Conservation (phyloP, 495 filamentous ascomycete species). For the Xylaria sp. region DNA sequence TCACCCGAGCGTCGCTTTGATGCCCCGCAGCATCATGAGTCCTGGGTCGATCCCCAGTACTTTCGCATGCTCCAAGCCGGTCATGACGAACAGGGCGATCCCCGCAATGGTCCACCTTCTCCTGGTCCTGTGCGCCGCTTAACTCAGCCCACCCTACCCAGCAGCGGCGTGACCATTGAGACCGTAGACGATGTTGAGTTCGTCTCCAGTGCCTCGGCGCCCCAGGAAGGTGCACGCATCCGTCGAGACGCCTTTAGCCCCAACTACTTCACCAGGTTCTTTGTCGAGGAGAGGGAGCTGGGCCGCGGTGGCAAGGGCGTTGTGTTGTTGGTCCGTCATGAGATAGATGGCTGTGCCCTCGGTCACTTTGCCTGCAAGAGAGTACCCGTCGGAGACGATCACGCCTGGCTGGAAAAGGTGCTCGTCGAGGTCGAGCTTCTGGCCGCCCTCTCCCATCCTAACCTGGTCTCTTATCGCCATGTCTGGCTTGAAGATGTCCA, state of each 20-base stretch:
- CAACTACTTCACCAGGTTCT: conserved; percentile 90
- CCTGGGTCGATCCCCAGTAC: conserved; percentile 88
- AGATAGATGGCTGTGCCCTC: conserved; percentile 84
- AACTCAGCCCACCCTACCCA: conserved; percentile 48
- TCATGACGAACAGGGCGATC: conserved; percentile 37
- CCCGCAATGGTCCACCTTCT: conserved; percentile 38
- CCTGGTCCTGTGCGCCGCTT: conserved; percentile 58
- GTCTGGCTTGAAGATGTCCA: conserved; percentile 95
- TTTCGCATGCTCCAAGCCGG: conserved; percentile 85
- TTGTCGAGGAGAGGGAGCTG: conserved; percentile 83
- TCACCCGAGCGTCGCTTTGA: conserved; percentile 58
- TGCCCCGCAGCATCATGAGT: conserved; percentile 54
- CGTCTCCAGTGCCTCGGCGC: conserved; percentile 58
- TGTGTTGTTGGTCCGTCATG: conserved; percentile 87
- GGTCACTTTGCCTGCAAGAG: conserved; percentile 95
- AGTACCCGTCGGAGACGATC: conserved; percentile 93
- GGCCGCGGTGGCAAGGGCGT: conserved; percentile 94
- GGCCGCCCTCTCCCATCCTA: conserved; percentile 88
- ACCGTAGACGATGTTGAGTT: conserved; percentile 56
- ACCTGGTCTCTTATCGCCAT: conserved; percentile 95
- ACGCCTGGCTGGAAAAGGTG: conserved; percentile 93
- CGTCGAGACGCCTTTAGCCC: conserved; percentile 85
- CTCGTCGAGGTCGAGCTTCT: conserved; percentile 91
- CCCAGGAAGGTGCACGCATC: conserved; percentile 68
- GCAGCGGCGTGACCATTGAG: conserved; percentile 36